Evolutionary conservation across 805 yeast species (phyloP), one percentile per base, ranked within the genome.

Genomic region (Kodamaea kakaduensis): DNA sequence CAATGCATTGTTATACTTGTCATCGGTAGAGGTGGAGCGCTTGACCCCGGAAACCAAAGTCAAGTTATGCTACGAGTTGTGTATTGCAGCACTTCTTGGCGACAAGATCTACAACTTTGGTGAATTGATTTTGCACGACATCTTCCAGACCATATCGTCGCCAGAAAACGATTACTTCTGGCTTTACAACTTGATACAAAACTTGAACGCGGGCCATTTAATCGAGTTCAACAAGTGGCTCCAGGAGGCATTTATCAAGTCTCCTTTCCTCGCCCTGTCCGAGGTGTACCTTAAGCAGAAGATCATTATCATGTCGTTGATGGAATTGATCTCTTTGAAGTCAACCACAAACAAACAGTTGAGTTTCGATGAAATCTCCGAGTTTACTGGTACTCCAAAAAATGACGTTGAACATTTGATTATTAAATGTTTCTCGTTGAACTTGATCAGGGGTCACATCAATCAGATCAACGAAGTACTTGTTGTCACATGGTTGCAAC

Each of bases 31-130:
- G 15, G 12, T 27, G 13, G 60, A 60, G 17, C 60, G 58, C 26
- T 56, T 78, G 38, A 46, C 67, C 8, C 54, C 57, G 13, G 64
- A 60, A 21, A 61, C 58, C 28, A 42, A 46, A 35, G 56, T 67
- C 37, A 38, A 37, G 21, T 50, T 67, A 34, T 64, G 70, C 42
- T 78, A 79, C 50, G 95, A 90, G 46, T 74, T 90, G 47, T 74
- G 90, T 41, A 70, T 87, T 30, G 80, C 95, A 20, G 97, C 97
- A 0, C 66, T 93, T 41, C 70, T 90, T 48, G 97, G 97, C 32
- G 95, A 88, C 54, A 80, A 77, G 51, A 85, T 90, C 48, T 93
- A 87, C 69, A 93, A 90, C 64, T 93, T 93, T 60, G 97, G 97
- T 34, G 98, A 93, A 63, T 74, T 93, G 44, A 73, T 93, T 42